Evolutionary conservation across 305 asterid genomes (phyloP), one percentile per base, ranked within the genome.

Genomic region (Nicotiana rustica): DNA sequence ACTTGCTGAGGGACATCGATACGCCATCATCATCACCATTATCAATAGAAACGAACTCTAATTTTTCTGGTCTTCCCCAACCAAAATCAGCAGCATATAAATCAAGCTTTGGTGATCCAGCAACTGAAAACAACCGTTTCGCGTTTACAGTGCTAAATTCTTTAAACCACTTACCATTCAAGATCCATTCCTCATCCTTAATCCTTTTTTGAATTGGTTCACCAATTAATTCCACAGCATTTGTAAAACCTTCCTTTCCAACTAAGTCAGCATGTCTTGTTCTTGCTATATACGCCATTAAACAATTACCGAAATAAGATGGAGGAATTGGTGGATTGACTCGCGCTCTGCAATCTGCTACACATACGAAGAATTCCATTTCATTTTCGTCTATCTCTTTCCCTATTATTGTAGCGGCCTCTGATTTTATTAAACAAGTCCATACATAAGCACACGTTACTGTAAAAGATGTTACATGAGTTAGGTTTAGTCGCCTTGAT

Each of bases 301-400:
- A 0, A 12, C 90, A 87, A 61, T 89, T 89, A 12, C 90, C 91
- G 1, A 87, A 87, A 15, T 89, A 89, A 25, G 83, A 73, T 1
- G 67, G 55, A 10, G 89, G 89, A 21, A 85, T 4, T 1, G 86
- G 89, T 4, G 87, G 88, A 8, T 78, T 47, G 76, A 83, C 1
- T 0, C 88, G 69, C 0, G 73, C 35, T 14, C 89, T 67, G 57
- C 35, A 86, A 78, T 86, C 84, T 0, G 35, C 89, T 0, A 55
- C 36, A 7, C 82, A 47, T 19, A 6, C 1, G 21, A 86, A 38
- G 6, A 1, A 7, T 9, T 84, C 84, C 1, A 6, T 7, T 18
- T 78, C 88, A 12, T 85, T 87, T 5, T 73, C 79, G 18, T 25
- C 82, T 14, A 33, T 81, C 10, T 41, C 75, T 17, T 84, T 84